These are phyloP conservation scores for Candida albicans DNA, from an alignment of 1,139 yeast species.

Conservation along the genomic window DNA sequence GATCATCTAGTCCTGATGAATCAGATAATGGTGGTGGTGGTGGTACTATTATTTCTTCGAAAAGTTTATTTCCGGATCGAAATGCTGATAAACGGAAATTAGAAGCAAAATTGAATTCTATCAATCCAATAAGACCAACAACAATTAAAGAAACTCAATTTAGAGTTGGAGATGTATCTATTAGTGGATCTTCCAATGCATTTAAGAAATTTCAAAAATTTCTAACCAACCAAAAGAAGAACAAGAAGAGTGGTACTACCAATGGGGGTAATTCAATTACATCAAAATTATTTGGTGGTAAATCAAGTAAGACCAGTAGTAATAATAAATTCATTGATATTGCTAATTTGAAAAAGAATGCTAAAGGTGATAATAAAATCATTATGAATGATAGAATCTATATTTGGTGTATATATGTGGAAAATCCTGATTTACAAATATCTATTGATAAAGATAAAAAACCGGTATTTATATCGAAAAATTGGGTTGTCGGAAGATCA, in stretches of 20 bases:
- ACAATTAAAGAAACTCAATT: conserved; percentile 24
- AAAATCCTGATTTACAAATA: conserved; percentile 23
- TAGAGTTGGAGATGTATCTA: conserved; percentile 32
- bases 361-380: conserved; percentile 69
- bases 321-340: conserved; percentile 25
- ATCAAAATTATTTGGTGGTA: conserved; percentile 20
- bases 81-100: conserved; percentile 38
- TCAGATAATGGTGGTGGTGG: background rate
- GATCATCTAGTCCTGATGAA: conserved; percentile 12
- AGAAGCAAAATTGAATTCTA: conserved; percentile 33
- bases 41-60: conserved; percentile 27
- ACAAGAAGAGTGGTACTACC: conserved; percentile 10
- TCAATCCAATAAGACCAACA: conserved; percentile 24
- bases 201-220: conserved; percentile 48
- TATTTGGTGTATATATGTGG: conserved; percentile 54
- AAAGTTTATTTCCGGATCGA: conserved; percentile 59
- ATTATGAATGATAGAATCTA: conserved; percentile 58
- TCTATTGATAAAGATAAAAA: conserved; percentile 28
- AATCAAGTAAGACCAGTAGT: conserved; percentile 4
- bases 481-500: conserved; percentile 78
- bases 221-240: conserved; percentile 32
- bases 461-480: conserved; percentile 55
- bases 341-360: conserved; percentile 45
- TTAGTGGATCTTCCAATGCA: conserved; percentile 35
- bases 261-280: conserved; percentile 11